Conservation (phyloP, 345 rosid genomes). For the Fremontodendron californicum region DNA sequence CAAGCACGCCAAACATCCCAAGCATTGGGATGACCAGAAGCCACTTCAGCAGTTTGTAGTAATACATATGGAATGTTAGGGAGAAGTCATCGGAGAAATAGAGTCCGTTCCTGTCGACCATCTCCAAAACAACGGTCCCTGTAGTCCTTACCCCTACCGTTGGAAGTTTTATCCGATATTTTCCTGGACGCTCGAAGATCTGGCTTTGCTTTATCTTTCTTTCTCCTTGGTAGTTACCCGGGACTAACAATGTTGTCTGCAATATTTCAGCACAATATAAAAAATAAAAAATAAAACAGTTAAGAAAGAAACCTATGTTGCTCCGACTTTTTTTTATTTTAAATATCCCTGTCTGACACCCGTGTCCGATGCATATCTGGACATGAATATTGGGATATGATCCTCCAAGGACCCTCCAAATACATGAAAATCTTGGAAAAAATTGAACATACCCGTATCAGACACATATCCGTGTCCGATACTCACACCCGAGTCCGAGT, state of each 20-base stretch:
- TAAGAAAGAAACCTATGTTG: too few species aligned
- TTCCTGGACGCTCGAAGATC: slow-evolving; percentile 65
- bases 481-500: too few species aligned
- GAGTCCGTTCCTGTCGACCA: slow-evolving; percentile 89
- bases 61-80: slow-evolving; percentile 95
- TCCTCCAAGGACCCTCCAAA: too few species aligned
- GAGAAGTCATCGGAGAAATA: slow-evolving; percentile 96
- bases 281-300: neutral
- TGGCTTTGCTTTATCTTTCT: slow-evolving; percentile 71
- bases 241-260: slow-evolving; percentile 90
- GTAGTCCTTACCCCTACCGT: slow-evolving; percentile 91
- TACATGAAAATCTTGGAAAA: too few species aligned
- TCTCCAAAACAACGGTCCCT: slow-evolving; percentile 90
- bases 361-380: too few species aligned
- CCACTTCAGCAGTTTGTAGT: slow-evolving; percentile 96
- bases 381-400: too few species aligned
- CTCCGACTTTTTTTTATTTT: too few species aligned
- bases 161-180: slow-evolving; percentile 74
- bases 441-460: too few species aligned
- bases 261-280: slow-evolving; percentile 9
- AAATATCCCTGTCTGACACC: too few species aligned
- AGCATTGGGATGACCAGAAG: slow-evolving; percentile 99
- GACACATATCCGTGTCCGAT: too few species aligned
- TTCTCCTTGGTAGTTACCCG: slow-evolving; percentile 96
- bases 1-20: slow-evolving; percentile 90